Conservation (phyloP, 345 rosid species). For the Eucalyptus urophylla region DNA sequence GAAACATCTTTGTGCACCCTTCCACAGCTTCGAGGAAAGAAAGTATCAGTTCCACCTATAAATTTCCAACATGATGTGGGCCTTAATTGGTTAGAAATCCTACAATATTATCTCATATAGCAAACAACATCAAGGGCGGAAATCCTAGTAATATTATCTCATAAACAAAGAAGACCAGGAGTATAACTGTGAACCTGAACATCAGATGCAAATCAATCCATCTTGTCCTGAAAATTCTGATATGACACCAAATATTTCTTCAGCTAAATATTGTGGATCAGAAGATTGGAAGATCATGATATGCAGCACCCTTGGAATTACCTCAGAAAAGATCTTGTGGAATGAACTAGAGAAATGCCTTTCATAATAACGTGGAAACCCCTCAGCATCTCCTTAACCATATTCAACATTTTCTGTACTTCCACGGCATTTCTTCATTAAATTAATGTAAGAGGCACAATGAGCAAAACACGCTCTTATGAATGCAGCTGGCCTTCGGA, state of each 20-base stretch:
- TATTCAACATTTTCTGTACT: constrained; percentile 31
- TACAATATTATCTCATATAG: not conserved
- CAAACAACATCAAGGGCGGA: not conserved
- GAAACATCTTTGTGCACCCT: constrained; percentile 63
- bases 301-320: not conserved
- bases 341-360: constrained; percentile 79
- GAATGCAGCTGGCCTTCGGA: not conserved
- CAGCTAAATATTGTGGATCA: not conserved
- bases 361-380: constrained; percentile 34
- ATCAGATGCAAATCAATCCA: constrained; percentile 36
- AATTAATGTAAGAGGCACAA: not conserved
- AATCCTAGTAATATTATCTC: not conserved
- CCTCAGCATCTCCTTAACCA: constrained; percentile 36
- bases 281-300: not conserved
- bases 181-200: constrained; percentile 37
- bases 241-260: not conserved
- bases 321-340: constrained; percentile 68
- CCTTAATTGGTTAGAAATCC: no score
- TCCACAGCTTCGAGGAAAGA: constrained; percentile 73
- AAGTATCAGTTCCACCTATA: constrained; percentile 51
- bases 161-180: not conserved
- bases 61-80: not conserved
- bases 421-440: constrained; percentile 15
- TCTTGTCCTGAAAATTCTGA: constrained; percentile 67
- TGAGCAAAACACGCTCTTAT: not conserved